phyloP scores from a whole-genome alignment of 2,329 filamentous ascomycete genomes.

The Colletotrichum scovillei region DNA sequence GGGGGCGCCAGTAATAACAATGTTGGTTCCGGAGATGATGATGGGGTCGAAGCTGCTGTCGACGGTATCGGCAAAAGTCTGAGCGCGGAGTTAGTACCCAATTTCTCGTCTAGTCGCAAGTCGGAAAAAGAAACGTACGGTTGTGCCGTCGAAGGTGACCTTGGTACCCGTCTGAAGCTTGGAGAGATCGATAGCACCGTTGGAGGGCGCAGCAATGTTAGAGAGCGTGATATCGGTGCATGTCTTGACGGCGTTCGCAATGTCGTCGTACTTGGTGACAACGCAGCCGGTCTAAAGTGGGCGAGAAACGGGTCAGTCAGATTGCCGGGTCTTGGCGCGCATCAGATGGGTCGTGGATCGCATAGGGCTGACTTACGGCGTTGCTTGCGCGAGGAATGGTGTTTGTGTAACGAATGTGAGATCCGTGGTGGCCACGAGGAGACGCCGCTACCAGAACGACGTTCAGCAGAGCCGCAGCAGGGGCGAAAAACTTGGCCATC shows the following conservation, averaged over 20 bases:
- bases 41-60: slow-evolving; percentile 25
- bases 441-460: slow-evolving; percentile 22
- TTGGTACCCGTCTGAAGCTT: slow-evolving; percentile 18
- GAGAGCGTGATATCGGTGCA: slow-evolving; percentile 29
- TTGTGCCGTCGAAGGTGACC: slow-evolving; percentile 29
- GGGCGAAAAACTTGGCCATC: slow-evolving; percentile 20
- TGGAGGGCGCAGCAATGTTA: slow-evolving; percentile 23
- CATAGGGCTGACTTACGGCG: slow-evolving; percentile 9
- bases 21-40: slow-evolving; percentile 26
- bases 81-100: neutral
- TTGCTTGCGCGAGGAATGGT: neutral
- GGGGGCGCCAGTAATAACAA: slow-evolving; percentile 26
- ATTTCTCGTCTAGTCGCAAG: too few relatives aligned
- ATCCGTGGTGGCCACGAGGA: neutral
- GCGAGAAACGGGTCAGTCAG: neutral
- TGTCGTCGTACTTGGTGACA: slow-evolving; percentile 18
- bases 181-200: slow-evolving; percentile 23
- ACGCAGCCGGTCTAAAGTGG: slow-evolving; percentile 15
- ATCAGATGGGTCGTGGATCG: neutral
- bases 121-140: neutral
- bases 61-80: slow-evolving; percentile 25
- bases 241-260: slow-evolving; percentile 23
- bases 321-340: neutral
- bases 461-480: slow-evolving; percentile 26
- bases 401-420: neutral